Base-by-base conservation (phyloP, 139 green algal species). In the Micractinium sp. region DNA sequence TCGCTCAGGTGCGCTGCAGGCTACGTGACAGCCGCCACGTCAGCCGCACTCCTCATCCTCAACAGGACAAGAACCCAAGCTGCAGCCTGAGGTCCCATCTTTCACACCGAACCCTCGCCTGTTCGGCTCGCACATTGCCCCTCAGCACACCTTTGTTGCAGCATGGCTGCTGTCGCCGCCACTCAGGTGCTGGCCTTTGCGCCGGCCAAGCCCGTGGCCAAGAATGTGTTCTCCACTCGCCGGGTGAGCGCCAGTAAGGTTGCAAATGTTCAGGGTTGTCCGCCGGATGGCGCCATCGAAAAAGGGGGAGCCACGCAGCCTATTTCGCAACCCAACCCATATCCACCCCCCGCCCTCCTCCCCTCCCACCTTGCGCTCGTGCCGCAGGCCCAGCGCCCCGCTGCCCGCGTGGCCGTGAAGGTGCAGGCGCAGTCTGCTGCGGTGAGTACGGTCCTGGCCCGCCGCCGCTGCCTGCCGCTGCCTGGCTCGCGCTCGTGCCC, bases 311-410 rank as follows among this genome's bases (percentile, higher is more conserved):
- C 39, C 74, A 80, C 74, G 74, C 74, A 41, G 74, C 74, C 33
- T 41, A 56, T 56, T 56, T 56, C 56, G 27, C 29, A 69, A 53
- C 81, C 81, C 81, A 71, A 85, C n/a, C 53, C 81, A 35, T 56
- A 74, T 85, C 81, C 31, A 18, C 18, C 19, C 18, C 81, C n/a
- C 39, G 27, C 77, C 27, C 39, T 39, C 39, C 73, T 15, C 27
- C 35, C 27, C 38, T 39, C 41, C 16, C 27, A 0, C 41, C 4
- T 47, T 12, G 9, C 27, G 27, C 29, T 67, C 23, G 29, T 27
- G 15, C 7, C 39, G 78, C 78, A 84, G 78, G 78, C 41, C 78
- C 78, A 84, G 78, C 78, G 78, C 41, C 56, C 78, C 29, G 78
- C 74, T 36, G 74, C 41, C 5, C 78, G 78, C 78, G 41, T 16